phyloP scores from a whole-genome alignment of 202 grass and related monocot species.

The Eragrostis tef region DNA sequence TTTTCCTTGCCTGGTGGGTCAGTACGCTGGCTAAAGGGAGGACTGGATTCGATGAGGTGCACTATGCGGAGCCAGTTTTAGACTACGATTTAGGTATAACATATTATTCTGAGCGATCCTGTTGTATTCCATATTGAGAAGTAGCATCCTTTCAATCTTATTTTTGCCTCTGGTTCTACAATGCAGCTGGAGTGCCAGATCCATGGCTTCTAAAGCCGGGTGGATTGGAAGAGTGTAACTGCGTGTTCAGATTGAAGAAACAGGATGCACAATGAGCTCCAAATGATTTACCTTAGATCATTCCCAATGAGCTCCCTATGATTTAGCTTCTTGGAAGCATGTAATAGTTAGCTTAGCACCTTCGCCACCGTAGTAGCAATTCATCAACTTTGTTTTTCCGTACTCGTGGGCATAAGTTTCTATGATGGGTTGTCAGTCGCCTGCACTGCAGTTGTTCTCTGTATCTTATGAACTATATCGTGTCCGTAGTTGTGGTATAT shows the following conservation, averaged over 20 bases:
- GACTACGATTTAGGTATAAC: conserved; percentile 65
- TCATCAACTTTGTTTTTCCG: background rate
- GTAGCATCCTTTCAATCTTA: background rate
- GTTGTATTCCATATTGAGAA: background rate
- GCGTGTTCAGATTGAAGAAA: conserved; percentile 32
- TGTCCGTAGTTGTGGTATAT: too few species aligned
- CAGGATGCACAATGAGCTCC: background rate
- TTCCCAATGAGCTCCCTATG: conserved; percentile 9
- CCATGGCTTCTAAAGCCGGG: conserved; percentile 34
- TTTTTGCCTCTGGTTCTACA: background rate
- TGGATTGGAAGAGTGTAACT: background rate
- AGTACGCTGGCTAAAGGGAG: conserved; percentile 44
- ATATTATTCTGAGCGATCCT: background rate
- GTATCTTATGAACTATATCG: too few species aligned
- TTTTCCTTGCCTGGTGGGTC: conserved; percentile 53
- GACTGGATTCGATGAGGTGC: conserved; percentile 60
- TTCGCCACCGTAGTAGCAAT: background rate
- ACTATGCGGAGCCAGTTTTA: conserved; percentile 54
- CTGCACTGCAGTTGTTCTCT: too few species aligned
- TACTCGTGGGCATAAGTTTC: too few species aligned
- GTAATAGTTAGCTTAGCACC: conserved; percentile 12
- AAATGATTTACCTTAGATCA: conserved; percentile 15
- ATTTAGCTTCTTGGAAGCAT: conserved; percentile 27
- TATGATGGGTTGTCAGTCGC: too few species aligned
- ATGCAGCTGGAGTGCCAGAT: conserved; percentile 68